phyloP scores from a whole-genome alignment of 1,139 yeast genomes.

The Yamadazyma friedrichii region DNA sequence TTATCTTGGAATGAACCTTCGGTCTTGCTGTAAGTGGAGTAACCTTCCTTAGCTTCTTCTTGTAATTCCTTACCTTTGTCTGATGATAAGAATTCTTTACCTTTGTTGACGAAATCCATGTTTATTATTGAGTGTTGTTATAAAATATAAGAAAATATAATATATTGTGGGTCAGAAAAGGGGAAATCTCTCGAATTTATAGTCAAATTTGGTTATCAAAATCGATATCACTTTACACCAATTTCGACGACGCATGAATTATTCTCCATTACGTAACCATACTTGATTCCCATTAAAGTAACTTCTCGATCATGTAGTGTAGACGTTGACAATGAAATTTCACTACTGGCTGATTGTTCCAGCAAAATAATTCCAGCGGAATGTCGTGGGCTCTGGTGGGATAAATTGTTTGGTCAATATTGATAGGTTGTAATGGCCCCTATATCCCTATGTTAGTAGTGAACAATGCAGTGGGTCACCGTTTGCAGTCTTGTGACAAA shows the following conservation, averaged over 20 bases:
- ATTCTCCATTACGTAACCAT: too few species aligned
- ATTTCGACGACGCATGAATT: too few species aligned
- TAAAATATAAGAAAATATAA: too few species aligned
- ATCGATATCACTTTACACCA: too few species aligned
- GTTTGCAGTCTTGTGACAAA: too few species aligned
- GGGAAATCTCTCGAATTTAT: too few species aligned
- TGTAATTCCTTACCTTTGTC: constrained; percentile 18
- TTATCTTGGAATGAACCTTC: constrained; percentile 31
- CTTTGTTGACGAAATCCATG: constrained; percentile 38
- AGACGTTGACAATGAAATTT: background rate
- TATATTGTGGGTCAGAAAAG: too few species aligned
- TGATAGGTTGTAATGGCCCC: too few species aligned
- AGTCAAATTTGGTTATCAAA: too few species aligned
- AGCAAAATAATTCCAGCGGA: background rate
- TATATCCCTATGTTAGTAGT: background rate
- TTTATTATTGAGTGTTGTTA: background rate
- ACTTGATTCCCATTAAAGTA: too few species aligned
- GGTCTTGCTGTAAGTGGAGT: constrained; percentile 26
- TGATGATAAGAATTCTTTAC: constrained; percentile 27
- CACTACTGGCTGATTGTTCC: background rate
- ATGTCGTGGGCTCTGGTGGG: background rate
- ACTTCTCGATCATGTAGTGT: background rate
- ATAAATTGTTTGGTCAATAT: too few species aligned
- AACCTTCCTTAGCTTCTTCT: constrained; percentile 37
- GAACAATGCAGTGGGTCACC: background rate